These are phyloP conservation scores for Prunus padus DNA, from an alignment of 306 rosid species.

Conservation along the genomic window DNA sequence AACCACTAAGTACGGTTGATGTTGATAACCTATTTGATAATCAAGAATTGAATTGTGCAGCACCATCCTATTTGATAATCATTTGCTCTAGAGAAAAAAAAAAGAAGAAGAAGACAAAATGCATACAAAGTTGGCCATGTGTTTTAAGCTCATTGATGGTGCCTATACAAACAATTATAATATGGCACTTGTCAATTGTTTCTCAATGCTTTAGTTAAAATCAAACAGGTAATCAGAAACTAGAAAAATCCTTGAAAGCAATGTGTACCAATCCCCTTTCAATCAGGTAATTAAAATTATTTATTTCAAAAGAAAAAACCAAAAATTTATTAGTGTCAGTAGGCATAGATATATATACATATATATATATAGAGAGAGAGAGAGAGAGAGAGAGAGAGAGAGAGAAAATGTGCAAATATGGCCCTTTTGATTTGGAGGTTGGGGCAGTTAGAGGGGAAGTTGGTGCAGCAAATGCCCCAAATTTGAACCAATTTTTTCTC, in stretches of 20 bases:
- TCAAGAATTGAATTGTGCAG: no score
- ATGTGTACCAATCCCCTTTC: slow-evolving; percentile 24
- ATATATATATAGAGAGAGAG: no score
- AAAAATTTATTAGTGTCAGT: slow-evolving; percentile 17
- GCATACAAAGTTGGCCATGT: neutral
- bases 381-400: no score
- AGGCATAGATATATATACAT: slow-evolving; percentile 3
- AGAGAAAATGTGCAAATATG: slow-evolving; percentile 33
- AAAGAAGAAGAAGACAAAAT: neutral
- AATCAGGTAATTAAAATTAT: neutral
- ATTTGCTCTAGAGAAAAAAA: neutral
- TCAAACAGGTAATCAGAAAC: slow-evolving; percentile 42
- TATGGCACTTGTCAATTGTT: slow-evolving; percentile 11
- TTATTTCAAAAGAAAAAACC: slow-evolving; percentile 19
- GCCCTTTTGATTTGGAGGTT: slow-evolving; percentile 59
- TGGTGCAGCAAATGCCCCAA: slow-evolving; percentile 64
- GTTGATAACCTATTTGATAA: no score
- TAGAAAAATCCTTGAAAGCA: slow-evolving; percentile 33
- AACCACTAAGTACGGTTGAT: no score
- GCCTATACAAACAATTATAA: neutral
- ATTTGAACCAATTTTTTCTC: slow-evolving; percentile 27
- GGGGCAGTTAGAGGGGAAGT: slow-evolving; percentile 76
- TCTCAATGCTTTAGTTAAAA: slow-evolving; percentile 23
- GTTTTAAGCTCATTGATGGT: neutral
- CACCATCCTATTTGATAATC: neutral